phyloP scores from a whole-genome alignment of 345 rosid species.

The Pugionium dolabratum region DNA sequence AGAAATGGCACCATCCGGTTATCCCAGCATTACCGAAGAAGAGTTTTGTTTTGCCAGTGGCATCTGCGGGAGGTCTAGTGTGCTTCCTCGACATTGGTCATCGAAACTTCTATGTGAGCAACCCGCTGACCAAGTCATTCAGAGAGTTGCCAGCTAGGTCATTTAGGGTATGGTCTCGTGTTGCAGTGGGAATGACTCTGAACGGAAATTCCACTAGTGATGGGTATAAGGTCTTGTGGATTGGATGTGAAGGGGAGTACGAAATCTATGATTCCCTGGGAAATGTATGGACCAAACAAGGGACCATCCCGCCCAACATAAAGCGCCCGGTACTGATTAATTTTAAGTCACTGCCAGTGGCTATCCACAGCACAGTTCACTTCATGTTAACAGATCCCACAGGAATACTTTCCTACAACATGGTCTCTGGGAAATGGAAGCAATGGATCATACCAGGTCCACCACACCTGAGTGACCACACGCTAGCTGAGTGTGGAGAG shows the following conservation, averaged over 20 bases:
- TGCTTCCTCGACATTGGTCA: constrained; percentile 96
- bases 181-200: constrained; percentile 90
- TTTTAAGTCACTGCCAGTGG: constrained; percentile 90
- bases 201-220: constrained; percentile 52
- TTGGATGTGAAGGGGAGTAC: constrained; percentile 91
- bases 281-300: constrained; percentile 75
- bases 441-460: constrained; percentile 81
- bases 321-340: constrained; percentile 78
- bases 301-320: constrained; percentile 69
- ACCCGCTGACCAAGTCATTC: constrained; percentile 81
- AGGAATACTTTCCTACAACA: constrained; percentile 80
- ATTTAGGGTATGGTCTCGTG: constrained; percentile 85
- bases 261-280: constrained; percentile 80
- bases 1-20: constrained; percentile 87
- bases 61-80: constrained; percentile 94
- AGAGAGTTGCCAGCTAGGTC: constrained; percentile 90
- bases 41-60: constrained; percentile 76
- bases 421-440: constrained; percentile 75
- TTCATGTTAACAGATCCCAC: constrained; percentile 94
- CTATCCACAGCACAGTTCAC: constrained; percentile 58
- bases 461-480: constrained; percentile 70
- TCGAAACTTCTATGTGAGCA: constrained; percentile 81
- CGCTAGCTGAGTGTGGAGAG: constrained; percentile 86
- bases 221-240: constrained; percentile 88
- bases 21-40: constrained; percentile 68